Base-by-base conservation (phyloP, 1,284 basidiomycete species). In the Inonotus obliquus region DNA sequence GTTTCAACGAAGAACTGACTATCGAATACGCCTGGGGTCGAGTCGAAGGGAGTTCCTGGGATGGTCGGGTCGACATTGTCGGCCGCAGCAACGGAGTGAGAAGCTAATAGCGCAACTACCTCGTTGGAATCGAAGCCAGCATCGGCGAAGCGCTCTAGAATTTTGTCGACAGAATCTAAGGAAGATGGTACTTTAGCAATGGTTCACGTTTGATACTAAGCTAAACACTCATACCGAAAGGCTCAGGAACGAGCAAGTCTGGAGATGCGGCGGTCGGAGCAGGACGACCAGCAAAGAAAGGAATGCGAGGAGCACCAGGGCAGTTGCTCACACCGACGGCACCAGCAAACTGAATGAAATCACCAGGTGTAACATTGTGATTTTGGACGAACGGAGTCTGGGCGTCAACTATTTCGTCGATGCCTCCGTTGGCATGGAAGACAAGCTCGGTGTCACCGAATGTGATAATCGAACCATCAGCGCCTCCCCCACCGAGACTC, bases 1-100 rank as follows among this genome's bases (percentile, higher is more conserved):
- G 73, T 72, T 69, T 78, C 76, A 41, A 77, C 63, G 67, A 75
- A 75, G 69, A 77, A 73, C 61, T 77, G 75, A 6, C 74, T 54
- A 66, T 78, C 76, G 62, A 78, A 77, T 0, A 49, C 45, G 35
- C 58, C 44, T 2, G 76, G 74, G 13, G 77, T 77, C 11, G 76
- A 75, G 63, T 78, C 76, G 65, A 78, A 76, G 1, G 77, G 76
- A 14, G 73, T 67, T 29, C 74, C 75, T 9, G 67, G 71, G 62
- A 76, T 73, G 51, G 69, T 69, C 0, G 69, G 63, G 63, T 77
- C 75, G 45, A 77, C 71, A 37, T 71, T 63, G 63, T 76, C 75
- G 61, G 75, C 72, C 21, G 71, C 73, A 35, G 75, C 77, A 44
- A 77, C 67, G 25, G 71, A 69, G 68, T 79, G 76, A 9, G 72